Percentiles rank a stretch among this genome's conserved stretches.
Conservation (phyloP, 2,329 filamentous ascomycete genomes). For the Penicillium sp. region DNA sequence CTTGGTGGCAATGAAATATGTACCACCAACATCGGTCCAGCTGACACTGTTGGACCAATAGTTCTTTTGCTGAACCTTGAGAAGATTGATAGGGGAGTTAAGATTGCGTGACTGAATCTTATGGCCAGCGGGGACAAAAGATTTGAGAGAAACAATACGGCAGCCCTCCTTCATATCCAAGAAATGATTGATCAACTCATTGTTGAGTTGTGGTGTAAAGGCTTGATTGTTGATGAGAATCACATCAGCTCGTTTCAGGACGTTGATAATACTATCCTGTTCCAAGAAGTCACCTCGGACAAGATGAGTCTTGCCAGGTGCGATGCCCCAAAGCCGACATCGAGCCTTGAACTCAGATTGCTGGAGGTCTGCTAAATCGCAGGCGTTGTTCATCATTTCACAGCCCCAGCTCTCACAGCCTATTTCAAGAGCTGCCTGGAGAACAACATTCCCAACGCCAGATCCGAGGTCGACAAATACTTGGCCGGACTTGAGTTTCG, state of each 20-base stretch:
- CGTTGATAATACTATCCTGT: conserved; percentile 69
- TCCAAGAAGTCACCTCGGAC: conserved; percentile 83
- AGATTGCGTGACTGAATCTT: conserved; percentile 74
- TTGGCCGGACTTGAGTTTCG: conserved; percentile 77
- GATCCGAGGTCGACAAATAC: conserved; percentile 95
- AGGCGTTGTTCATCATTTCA: conserved; percentile 92
- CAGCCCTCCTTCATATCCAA: conserved; percentile 90
- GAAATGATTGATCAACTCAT: conserved; percentile 83
- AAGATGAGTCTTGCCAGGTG: conserved; percentile 77
- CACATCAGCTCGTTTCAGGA: conserved; percentile 86
- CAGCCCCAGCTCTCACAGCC: conserved; percentile 96
- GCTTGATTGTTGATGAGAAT: conserved; percentile 98
- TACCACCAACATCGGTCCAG: conserved; percentile 84
- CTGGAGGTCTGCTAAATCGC: conserved; percentile 78
- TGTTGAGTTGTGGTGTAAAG: conserved; percentile 86
- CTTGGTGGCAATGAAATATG: conserved; percentile 87
- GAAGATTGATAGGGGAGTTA: conserved; percentile 79
- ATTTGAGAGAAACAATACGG: conserved; percentile 88
- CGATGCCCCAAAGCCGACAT: conserved; percentile 86
- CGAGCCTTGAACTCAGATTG: conserved; percentile 81
- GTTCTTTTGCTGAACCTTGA: conserved; percentile 73
- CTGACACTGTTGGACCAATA: conserved; percentile 77
- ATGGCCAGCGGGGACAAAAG: conserved; percentile 81
- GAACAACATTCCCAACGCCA: conserved; percentile 91
- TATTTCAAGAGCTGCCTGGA: conserved; percentile 90